These are phyloP conservation scores for Periconia macrospinosa DNA, from an alignment of 2,329 filamentous ascomycete species.

Conservation along the genomic window DNA sequence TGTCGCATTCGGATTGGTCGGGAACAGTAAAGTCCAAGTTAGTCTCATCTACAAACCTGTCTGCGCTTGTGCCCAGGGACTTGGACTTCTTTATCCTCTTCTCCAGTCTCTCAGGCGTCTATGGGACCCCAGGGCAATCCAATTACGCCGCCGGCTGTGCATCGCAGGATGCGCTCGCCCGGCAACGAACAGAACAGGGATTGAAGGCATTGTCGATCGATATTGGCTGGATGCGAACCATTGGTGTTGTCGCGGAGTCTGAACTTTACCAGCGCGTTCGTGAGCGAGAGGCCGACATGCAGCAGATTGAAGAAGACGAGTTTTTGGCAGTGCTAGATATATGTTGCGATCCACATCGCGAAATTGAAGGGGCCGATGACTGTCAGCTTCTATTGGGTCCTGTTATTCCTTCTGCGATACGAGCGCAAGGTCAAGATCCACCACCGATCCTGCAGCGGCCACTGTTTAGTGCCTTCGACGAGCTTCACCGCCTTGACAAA, in stretches of 20 bases:
- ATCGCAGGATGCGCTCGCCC: conserved; percentile 27
- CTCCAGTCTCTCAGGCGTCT: conserved; percentile 21
- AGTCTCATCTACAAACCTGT: conserved; percentile 35
- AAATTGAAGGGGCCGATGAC: too few species aligned
- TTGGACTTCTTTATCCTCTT: conserved; percentile 32
- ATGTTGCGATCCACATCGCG: conserved; percentile 20
- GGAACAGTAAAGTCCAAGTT: conserved; percentile 30
- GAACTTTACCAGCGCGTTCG: background rate
- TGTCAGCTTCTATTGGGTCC: too few species aligned
- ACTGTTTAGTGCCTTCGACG: too few species aligned
- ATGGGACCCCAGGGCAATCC: conserved; percentile 22
- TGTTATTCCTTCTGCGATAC: too few species aligned
- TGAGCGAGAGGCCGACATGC: background rate
- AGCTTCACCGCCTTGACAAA: too few species aligned
- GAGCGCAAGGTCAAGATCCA: too few species aligned
- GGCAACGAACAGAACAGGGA: conserved; percentile 11
- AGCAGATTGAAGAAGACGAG: conserved; percentile 12
- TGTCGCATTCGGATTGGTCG: conserved; percentile 17
- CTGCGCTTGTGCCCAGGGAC: conserved; percentile 13
- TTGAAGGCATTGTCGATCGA: conserved; percentile 18
- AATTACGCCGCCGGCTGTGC: conserved; percentile 30
- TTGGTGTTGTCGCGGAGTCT: conserved; percentile 16
- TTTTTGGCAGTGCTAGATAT: conserved; percentile 21
- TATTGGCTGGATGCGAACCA: conserved; percentile 17
- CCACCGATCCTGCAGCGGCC: too few species aligned